Evolutionary conservation across 306 rosid genomes (phyloP).

Genomic region (Mimosa pudica): DNA sequence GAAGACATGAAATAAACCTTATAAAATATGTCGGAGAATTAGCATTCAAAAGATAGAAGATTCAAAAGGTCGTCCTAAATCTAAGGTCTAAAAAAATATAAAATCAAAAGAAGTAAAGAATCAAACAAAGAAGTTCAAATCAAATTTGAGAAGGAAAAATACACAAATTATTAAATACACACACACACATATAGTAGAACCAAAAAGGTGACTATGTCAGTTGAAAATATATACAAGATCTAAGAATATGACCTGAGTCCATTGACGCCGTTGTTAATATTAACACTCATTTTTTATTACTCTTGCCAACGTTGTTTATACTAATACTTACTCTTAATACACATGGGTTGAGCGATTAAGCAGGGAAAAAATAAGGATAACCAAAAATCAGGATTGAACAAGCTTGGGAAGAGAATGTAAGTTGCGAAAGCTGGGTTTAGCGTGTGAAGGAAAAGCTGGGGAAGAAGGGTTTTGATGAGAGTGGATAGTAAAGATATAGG

Average conservation of each 20-base stretch:
- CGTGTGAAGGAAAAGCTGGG: not conserved
- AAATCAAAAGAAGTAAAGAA: not conserved
- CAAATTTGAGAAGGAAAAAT: not conserved
- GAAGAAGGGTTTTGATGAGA: not conserved
- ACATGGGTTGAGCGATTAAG: not conserved
- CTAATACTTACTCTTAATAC: not conserved
- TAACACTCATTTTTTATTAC: not conserved
- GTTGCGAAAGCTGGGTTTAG: not conserved
- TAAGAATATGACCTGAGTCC: not conserved
- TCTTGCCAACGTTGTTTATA: not conserved
- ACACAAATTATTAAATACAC: not conserved
- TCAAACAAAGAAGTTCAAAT: not conserved
- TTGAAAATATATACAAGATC: not conserved
- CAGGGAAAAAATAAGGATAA: not conserved
- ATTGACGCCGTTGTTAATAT: not conserved
- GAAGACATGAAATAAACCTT: not conserved
- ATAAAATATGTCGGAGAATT: not conserved
- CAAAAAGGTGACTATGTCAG: not conserved
- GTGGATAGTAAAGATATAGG: not conserved
- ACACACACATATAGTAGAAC: too few species aligned
- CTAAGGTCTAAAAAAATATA: not conserved
- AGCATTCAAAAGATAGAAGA: constrained; percentile 5
- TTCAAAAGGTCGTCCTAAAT: not conserved
- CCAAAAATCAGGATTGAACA: not conserved
- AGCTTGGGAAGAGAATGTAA: not conserved